Evolutionary conservation across 2,329 filamentous ascomycete species (phyloP).

Genomic region (Xylariomycetidae sp.): DNA sequence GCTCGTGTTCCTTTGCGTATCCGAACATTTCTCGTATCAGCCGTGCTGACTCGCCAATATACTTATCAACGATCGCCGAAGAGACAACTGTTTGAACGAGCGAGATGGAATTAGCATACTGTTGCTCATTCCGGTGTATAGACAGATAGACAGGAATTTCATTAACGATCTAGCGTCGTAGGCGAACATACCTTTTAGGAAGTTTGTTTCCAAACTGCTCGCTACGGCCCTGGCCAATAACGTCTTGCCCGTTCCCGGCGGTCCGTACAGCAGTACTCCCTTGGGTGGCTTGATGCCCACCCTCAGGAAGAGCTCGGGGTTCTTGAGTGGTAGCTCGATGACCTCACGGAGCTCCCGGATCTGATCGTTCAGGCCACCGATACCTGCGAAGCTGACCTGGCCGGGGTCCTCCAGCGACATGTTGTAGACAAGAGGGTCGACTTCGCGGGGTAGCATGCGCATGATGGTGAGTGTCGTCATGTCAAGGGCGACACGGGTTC

Average conservation of each 20-base stretch:
- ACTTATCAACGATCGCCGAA: slow-evolving; percentile 98
- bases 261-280: slow-evolving; percentile 92
- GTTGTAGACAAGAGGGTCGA: slow-evolving; percentile 98
- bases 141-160: too few species aligned
- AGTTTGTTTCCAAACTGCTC: slow-evolving; percentile 95
- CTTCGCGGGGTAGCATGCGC: slow-evolving; percentile 98
- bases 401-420: slow-evolving; percentile 99
- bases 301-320: slow-evolving; percentile 92
- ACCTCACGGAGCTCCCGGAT: slow-evolving; percentile 96
- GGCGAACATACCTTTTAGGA: slow-evolving; percentile 83
- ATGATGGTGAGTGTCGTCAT: slow-evolving; percentile 99
- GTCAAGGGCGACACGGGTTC: slow-evolving; percentile 92
- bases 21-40: slow-evolving; percentile 99
- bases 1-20: slow-evolving; percentile 98
- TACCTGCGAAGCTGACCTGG: slow-evolving; percentile 95
- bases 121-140: too few species aligned
- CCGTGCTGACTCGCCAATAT: slow-evolving; percentile 96
- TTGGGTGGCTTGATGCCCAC: slow-evolving; percentile 99
- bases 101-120: too few species aligned
- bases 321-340: slow-evolving; percentile 96
- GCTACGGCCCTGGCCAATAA: slow-evolving; percentile 90
- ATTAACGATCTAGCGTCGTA: too few species aligned
- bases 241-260: slow-evolving; percentile 95
- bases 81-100: slow-evolving; percentile 68
- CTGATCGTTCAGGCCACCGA: slow-evolving; percentile 96